phyloP scores from a whole-genome alignment of 2,329 filamentous ascomycete genomes.

The Diaporthe sp. region DNA sequence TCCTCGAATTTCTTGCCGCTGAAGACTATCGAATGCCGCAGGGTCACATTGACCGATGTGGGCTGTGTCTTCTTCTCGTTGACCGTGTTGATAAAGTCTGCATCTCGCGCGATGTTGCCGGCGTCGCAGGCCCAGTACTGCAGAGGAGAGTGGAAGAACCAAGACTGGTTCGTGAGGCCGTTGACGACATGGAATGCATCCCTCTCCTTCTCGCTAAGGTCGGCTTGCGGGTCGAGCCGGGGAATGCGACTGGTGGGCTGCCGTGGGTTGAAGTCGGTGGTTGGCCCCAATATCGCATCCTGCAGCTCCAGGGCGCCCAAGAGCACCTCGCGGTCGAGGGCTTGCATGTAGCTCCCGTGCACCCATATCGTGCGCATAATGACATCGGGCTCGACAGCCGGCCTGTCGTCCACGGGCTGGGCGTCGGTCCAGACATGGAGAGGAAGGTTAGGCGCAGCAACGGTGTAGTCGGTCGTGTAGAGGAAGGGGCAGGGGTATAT shows the following conservation, averaged over 20 bases:
- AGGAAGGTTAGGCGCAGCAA: constrained; percentile 79
- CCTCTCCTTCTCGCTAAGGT: constrained; percentile 61
- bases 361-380: constrained; percentile 87
- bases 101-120: constrained; percentile 70
- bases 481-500: constrained; percentile 84
- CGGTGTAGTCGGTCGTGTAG: constrained; percentile 79
- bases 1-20: constrained; percentile 84
- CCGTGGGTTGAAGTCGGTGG: constrained; percentile 68
- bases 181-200: constrained; percentile 72
- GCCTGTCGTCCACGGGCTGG: constrained; percentile 69
- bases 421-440: constrained; percentile 87
- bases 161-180: constrained; percentile 73
- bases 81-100: constrained; percentile 76
- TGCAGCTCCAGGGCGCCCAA: constrained; percentile 78
- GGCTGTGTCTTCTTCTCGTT: constrained; percentile 73
- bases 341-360: constrained; percentile 85
- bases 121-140: constrained; percentile 84
- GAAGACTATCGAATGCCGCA: constrained; percentile 84
- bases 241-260: constrained; percentile 49
- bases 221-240: constrained; percentile 48
- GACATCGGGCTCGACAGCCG: constrained; percentile 73
- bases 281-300: constrained; percentile 75
- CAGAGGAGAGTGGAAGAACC: constrained; percentile 87
- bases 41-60: constrained; percentile 79
- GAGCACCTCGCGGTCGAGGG: constrained; percentile 76